Evolutionary conservation across 140 eudicot genomes (phyloP), one percentile per base, ranked within the genome.

Genomic region (Flaveria floridana): DNA sequence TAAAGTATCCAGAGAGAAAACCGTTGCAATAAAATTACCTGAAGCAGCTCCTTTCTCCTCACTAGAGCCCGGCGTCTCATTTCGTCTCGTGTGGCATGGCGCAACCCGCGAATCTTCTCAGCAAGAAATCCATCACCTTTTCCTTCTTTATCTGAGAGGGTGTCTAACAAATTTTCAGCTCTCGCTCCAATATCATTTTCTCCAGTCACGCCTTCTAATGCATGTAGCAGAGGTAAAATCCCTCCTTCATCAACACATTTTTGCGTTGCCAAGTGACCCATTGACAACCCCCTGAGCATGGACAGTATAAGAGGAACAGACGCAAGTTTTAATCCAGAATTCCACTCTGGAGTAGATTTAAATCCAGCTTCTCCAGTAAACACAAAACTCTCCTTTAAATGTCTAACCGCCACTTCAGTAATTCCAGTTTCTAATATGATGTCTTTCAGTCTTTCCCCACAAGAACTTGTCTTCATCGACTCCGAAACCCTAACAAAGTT

Each of bases 161-260:
- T 95, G 52, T 95, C 97, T 81, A 95, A 79, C 78, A 95, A 87
- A 84, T 95, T 95, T 75, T 95, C 99, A 79, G 99, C 99, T 79
- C 90, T 89, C 0, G 95, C 97, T 44, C 99, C 99, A 34, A 95
- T 91, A 78, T 95, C 99, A 68, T 91, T 95, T 86, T 95, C 99
- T 76, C 99, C 99, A 3, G 99, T 14, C 15, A 95, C 99, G 62
- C 99, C 96, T 83, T 91, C 99, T 68, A 95, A 76, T n/a, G 97
- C 96, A 81, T 95, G 99, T 13, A 95, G 95, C 88, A 95, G 75
- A 16, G 97, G 96, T 76, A 95, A 80, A 74, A 91, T 80, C 42
- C 90, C 92, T 55, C 93, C 99, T 62, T 82, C 89, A 81, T 95
- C 95, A n/a, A 95, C 72, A 58, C 95, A 89, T 71, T 59, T 80